phyloP scores from a whole-genome alignment of 1,284 basidiomycete genomes.

The Trametes sp. region DNA sequence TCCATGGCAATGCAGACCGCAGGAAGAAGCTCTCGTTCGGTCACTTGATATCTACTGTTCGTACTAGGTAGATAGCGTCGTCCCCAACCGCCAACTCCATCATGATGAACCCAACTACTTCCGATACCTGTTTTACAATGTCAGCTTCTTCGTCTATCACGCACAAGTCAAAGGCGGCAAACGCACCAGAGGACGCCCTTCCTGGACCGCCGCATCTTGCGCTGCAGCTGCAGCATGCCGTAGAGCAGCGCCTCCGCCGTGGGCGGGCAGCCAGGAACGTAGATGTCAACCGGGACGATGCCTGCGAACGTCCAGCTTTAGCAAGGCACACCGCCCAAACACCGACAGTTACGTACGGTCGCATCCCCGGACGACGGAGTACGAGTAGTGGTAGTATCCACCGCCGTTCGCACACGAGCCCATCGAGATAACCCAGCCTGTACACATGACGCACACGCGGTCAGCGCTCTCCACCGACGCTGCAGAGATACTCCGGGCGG shows the following conservation, averaged over 20 bases:
- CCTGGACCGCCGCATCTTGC: constrained; percentile 94
- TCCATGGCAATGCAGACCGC: constrained; percentile 12
- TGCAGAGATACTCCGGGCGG: constrained; percentile 7
- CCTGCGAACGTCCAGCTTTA: constrained; percentile 49
- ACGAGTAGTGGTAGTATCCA: constrained; percentile 98
- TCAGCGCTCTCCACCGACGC: constrained; percentile 21
- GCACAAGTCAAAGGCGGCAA: not conserved
- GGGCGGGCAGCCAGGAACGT: constrained; percentile 95
- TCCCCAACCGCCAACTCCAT: constrained; percentile 19
- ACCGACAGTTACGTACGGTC: constrained; percentile 71
- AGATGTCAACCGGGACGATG: constrained; percentile 98
- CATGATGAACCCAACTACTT: constrained; percentile 34
- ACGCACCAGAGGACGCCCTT: constrained; percentile 91
- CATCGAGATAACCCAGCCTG: constrained; percentile 99
- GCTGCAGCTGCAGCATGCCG: constrained; percentile 95
- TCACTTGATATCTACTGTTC: constrained; percentile 21
- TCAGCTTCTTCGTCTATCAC: constrained; percentile 19
- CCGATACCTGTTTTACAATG: constrained; percentile 34
- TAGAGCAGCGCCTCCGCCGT: constrained; percentile 94
- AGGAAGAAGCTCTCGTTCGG: constrained; percentile 15
- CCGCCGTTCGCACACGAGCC: constrained; percentile 99
- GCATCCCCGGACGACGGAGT: constrained; percentile 99
- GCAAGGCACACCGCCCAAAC: constrained; percentile 6
- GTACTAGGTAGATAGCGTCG: constrained; percentile 12
- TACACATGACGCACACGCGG: constrained; percentile 27